Percentiles rank a stretch among this genome's conserved stretches.
Conservation (phyloP, 164 flowering plant species). For the Brasenia schreberi region DNA sequence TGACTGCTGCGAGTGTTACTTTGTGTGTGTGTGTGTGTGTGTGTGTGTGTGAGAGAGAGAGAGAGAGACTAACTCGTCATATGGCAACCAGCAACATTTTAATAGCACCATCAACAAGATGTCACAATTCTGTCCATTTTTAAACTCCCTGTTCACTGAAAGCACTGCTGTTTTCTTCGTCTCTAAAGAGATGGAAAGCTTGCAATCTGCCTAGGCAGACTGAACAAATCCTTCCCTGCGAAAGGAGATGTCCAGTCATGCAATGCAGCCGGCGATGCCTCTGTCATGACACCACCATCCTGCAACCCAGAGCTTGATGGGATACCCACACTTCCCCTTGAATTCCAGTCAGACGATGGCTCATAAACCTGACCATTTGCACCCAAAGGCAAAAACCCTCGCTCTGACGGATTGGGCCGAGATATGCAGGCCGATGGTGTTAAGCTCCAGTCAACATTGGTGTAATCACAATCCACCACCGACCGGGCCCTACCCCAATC, state of each 20-base stretch:
- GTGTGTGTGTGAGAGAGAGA: background rate
- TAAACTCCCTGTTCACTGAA: background rate
- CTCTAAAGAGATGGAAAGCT: constrained; percentile 52
- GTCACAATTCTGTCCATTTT: constrained; percentile 6
- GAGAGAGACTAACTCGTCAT: background rate
- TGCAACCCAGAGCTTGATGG: constrained; percentile 18
- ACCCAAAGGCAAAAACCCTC: background rate
- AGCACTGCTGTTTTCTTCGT: constrained; percentile 3
- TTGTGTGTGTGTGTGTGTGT: no score
- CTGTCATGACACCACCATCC: constrained; percentile 23
- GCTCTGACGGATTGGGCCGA: background rate
- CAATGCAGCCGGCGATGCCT: constrained; percentile 22
- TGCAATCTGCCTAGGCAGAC: constrained; percentile 54
- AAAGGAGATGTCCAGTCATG: constrained; percentile 71
- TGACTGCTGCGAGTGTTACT: no score
- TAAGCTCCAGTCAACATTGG: constrained; percentile 64
- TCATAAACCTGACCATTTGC: background rate
- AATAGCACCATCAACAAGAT: constrained; percentile 8
- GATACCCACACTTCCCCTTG: constrained; percentile 3
- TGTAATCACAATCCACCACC: constrained; percentile 46
- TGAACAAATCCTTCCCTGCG: constrained; percentile 53
- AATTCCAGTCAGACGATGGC: background rate
- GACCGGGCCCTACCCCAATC: constrained; percentile 48
- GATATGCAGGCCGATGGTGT: background rate
- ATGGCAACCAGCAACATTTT: background rate